Conservation (phyloP, 768 basidiomycete species). For the Termitomyces sp. region DNA sequence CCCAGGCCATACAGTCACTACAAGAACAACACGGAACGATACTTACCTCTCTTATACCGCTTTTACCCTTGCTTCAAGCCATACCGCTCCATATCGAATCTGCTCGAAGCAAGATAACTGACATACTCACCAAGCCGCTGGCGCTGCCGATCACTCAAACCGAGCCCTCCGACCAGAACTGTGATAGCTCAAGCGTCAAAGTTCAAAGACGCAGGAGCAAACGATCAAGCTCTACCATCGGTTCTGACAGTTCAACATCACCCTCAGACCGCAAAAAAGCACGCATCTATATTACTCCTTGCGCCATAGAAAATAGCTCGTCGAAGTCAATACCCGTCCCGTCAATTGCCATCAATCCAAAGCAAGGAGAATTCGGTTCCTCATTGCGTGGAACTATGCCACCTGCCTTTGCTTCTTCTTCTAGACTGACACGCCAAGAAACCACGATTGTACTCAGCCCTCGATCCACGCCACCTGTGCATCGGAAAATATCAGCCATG, state of each 20-base stretch:
- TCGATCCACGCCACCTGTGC: background rate
- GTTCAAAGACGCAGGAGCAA: constrained; percentile 13
- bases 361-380: background rate
- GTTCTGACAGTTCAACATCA: constrained; percentile 11
- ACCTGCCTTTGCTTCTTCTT: constrained; percentile 1
- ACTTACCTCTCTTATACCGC: constrained; percentile 51
- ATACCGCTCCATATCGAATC: constrained; percentile 57
- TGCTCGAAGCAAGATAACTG: constrained; percentile 32
- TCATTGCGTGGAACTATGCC: background rate
- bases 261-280: constrained; percentile 15
- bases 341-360: background rate
- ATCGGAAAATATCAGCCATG: background rate
- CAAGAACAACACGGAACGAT: constrained; percentile 63
- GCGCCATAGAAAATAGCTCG: background rate
- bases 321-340: background rate
- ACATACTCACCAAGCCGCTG: constrained; percentile 25
- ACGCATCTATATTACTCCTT: background rate
- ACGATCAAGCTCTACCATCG: constrained; percentile 19
- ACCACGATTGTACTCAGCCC: constrained; percentile 7
- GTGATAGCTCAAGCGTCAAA: constrained; percentile 5
- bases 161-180: constrained; percentile 6
- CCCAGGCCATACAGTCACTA: constrained; percentile 54
- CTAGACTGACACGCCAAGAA: constrained; percentile 4
- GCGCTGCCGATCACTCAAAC: constrained; percentile 6
- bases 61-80: constrained; percentile 60